Conservation (phyloP, 2,329 filamentous ascomycete species). For the Aureobasidium subglaciale region DNA sequence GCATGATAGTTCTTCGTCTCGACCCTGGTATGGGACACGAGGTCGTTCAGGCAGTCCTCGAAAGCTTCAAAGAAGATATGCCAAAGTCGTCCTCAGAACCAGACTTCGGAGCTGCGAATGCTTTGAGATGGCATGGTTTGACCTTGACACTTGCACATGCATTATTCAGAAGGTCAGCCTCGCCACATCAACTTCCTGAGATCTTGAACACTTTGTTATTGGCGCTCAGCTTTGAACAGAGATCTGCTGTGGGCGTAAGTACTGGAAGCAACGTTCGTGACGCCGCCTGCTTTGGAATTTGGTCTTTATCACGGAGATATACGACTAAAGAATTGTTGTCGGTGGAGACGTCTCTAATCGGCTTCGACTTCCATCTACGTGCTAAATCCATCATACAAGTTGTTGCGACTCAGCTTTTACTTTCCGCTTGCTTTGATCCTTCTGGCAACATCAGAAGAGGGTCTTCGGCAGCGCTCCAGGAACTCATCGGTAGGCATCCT, state of each 20-base stretch:
- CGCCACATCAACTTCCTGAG: constrained; percentile 59
- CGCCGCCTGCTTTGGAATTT: constrained; percentile 92
- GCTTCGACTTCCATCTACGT: not conserved
- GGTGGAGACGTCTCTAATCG: constrained; percentile 38
- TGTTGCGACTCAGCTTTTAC: constrained; percentile 72
- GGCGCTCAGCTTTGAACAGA: constrained; percentile 81
- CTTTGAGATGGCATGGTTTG: constrained; percentile 84
- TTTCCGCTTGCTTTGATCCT: constrained; percentile 77
- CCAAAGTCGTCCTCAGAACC: constrained; percentile 39
- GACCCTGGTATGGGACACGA: constrained; percentile 74
- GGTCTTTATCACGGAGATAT: constrained; percentile 85
- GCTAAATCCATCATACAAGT: constrained; percentile 45
- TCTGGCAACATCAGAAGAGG: constrained; percentile 90
- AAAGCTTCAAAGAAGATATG: constrained; percentile 57
- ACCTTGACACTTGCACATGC: constrained; percentile 82
- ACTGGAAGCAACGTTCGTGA: constrained; percentile 87
- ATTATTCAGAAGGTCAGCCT: constrained; percentile 76
- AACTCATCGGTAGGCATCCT: constrained; percentile 87
- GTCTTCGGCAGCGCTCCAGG: constrained; percentile 86
- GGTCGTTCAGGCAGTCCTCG: constrained; percentile 79
- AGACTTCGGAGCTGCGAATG: constrained; percentile 69
- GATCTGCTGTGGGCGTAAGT: constrained; percentile 75
- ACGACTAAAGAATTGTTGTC: constrained; percentile 67
- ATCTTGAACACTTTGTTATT: constrained; percentile 71
- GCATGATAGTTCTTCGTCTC: constrained; percentile 74